Evolutionary conservation across 352 stramenopile species (phyloP).

Genomic region (Phytophthora uliginosa): DNA sequence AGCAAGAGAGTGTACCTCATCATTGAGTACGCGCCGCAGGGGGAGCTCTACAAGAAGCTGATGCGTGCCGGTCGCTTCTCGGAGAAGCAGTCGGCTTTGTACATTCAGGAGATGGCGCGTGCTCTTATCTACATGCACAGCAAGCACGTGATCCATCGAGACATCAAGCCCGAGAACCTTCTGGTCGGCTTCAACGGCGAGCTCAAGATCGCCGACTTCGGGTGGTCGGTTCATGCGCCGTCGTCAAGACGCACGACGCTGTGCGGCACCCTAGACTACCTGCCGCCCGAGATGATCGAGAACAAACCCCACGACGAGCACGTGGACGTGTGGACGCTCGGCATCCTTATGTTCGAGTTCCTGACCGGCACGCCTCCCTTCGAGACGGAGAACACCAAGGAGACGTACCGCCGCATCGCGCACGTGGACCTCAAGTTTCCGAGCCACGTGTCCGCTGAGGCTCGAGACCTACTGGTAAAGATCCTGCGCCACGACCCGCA

Average conservation of each 20-base stretch:
- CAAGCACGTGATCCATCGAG: constrained; percentile 99
- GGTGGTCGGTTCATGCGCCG: constrained; percentile 99
- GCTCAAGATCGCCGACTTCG: constrained; percentile 99
- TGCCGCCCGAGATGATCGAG: constrained; percentile 99
- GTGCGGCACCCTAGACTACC: constrained; percentile 99
- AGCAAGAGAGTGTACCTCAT: constrained; percentile 99
- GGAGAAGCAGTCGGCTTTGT: constrained; percentile 94
- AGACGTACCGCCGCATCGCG: constrained; percentile 98
- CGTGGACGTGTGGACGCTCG: constrained; percentile 98
- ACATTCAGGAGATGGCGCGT: constrained; percentile 96
- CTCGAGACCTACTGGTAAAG: constrained; percentile 95
- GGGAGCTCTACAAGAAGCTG: constrained; percentile 99
- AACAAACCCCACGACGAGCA: constrained; percentile 97
- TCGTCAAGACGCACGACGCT: constrained; percentile 97
- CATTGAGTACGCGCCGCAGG: constrained; percentile 98
- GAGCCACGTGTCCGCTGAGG: constrained; percentile 90
- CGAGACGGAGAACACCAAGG: constrained; percentile 93
- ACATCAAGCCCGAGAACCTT: constrained; percentile 99
- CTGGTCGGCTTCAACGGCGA: constrained; percentile 95
- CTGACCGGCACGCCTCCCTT: constrained; percentile 98
- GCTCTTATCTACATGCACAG: constrained; percentile 98
- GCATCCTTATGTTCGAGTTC: constrained; percentile 99
- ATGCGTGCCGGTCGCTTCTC: constrained; percentile 92
- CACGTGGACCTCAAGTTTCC: constrained; percentile 98
- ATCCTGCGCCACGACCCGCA: constrained; percentile 96